Percentiles rank a stretch among this genome's conserved stretches.
Conservation (phyloP, 768 basidiomycete genomes). For the Termitomyces sp. region DNA sequence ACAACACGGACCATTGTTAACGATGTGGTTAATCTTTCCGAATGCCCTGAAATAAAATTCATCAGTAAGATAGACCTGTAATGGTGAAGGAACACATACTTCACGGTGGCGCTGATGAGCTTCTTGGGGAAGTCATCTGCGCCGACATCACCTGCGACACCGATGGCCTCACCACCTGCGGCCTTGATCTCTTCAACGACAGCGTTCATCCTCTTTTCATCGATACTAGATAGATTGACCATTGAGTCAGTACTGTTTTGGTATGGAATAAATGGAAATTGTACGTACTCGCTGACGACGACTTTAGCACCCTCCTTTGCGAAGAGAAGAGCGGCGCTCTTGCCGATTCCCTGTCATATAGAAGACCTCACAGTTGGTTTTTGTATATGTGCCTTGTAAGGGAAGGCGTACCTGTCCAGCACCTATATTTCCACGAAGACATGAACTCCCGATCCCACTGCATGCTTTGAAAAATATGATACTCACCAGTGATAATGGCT, state of each 20-base stretch:
- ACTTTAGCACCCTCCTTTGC: conserved; percentile 86
- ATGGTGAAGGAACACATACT: conserved; percentile 41
- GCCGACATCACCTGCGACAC: conserved; percentile 75
- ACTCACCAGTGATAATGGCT: conserved; percentile 80
- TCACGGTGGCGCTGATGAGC: conserved; percentile 71
- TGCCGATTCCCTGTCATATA: conserved; percentile 66
- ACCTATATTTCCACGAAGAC: conserved; percentile 35
- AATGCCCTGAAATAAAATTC: conserved; percentile 47
- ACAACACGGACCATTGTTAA: conserved; percentile 64
- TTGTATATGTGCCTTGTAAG: not conserved
- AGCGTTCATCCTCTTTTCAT: conserved; percentile 59
- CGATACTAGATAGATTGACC: conserved; percentile 47
- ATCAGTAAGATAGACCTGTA: not conserved
- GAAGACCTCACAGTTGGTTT: not conserved
- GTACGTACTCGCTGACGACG: conserved; percentile 73
- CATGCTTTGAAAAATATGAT: not conserved
- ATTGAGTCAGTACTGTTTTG: conserved; percentile 4
- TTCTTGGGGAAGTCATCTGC: conserved; percentile 81
- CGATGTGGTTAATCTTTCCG: conserved; percentile 83
- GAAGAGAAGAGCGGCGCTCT: conserved; percentile 69
- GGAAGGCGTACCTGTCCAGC: conserved; percentile 61
- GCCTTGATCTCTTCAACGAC: conserved; percentile 74
- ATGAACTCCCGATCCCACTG: not conserved
- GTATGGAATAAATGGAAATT: not conserved
- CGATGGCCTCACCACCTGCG: conserved; percentile 69